Percentiles rank a stretch among this genome's conserved stretches.
Evolutionary conservation across 768 basidiomycete genomes (phyloP).

Genomic region (Pleurotus eryngii): DNA sequence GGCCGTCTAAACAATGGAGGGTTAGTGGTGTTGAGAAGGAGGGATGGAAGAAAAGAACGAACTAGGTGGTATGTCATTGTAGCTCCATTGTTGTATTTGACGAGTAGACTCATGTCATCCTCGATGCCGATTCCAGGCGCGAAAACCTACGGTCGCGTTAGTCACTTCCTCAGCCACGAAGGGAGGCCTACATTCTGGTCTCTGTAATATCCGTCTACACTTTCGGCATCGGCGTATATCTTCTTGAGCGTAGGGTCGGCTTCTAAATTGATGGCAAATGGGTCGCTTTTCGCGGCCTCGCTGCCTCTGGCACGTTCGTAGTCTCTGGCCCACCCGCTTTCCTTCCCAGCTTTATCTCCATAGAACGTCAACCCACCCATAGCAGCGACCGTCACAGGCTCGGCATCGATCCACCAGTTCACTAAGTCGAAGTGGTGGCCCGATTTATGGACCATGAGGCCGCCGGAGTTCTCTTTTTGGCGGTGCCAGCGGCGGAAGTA

Average conservation of each 20-base stretch:
- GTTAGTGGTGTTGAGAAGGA: background rate
- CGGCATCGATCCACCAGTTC: conserved; percentile 51
- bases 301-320: conserved; percentile 42
- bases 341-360: conserved; percentile 40
- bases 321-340: conserved; percentile 43
- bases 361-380: conserved; percentile 48
- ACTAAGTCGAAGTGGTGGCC: conserved; percentile 51
- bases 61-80: conserved; percentile 52
- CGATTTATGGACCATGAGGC: conserved; percentile 43
- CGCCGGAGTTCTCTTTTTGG: conserved; percentile 40
- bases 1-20: conserved; percentile 26
- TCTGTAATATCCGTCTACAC: conserved; percentile 44
- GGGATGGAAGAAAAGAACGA: conserved; percentile 8
- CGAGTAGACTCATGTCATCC: conserved; percentile 49
- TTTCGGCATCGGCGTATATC: conserved; percentile 44
- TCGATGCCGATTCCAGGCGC: conserved; percentile 43
- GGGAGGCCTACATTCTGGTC: conserved; percentile 38
- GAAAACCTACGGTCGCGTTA: conserved; percentile 28
- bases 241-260: conserved; percentile 38
- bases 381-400: conserved; percentile 42
- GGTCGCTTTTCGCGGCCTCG: conserved; percentile 40
- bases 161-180: background rate
- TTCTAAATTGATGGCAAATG: conserved; percentile 48
- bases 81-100: conserved; percentile 42
- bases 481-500: conserved; percentile 52